Evolutionary conservation across 495 filamentous ascomycete genomes (phyloP).

Genomic region (Rostrohypoxylon terebratum): DNA sequence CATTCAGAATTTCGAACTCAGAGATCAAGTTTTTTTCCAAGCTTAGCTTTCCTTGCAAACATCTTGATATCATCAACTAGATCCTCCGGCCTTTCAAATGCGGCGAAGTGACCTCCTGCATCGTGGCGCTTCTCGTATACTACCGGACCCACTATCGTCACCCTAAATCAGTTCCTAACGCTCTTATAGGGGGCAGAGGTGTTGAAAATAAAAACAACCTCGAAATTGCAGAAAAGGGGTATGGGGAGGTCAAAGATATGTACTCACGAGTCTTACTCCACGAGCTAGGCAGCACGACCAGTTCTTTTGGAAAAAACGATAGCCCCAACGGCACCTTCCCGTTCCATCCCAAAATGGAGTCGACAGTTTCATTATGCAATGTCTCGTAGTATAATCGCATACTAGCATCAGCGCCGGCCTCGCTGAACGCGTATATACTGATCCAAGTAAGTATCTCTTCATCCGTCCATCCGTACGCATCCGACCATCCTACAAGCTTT

Average conservation of each 20-base stretch:
- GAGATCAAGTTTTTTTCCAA: constrained; percentile 34
- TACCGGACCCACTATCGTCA: constrained; percentile 59
- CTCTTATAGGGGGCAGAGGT: neutral
- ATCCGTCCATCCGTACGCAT: constrained; percentile 71
- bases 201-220: neutral
- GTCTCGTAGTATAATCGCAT: constrained; percentile 59
- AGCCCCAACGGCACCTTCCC: constrained; percentile 53
- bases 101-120: constrained; percentile 72
- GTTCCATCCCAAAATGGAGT: neutral
- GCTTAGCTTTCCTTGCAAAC: constrained; percentile 55
- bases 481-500: constrained; percentile 74
- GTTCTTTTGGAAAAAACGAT: constrained; percentile 64
- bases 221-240: too few relatives aligned
- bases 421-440: constrained; percentile 67
- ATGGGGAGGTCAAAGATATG: neutral
- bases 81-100: constrained; percentile 67
- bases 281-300: constrained; percentile 60
- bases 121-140: constrained; percentile 66
- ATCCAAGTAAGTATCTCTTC: constrained; percentile 74
- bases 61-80: constrained; percentile 69
- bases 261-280: constrained; percentile 56
- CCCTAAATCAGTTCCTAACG: neutral
- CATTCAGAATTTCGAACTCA: neutral
- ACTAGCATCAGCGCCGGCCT: constrained; percentile 65
- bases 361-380: neutral